Percentiles rank a stretch among this genome's conserved stretches.
Conservation (phyloP, 2,329 filamentous ascomycete species). For the Neofusicoccum sp. region DNA sequence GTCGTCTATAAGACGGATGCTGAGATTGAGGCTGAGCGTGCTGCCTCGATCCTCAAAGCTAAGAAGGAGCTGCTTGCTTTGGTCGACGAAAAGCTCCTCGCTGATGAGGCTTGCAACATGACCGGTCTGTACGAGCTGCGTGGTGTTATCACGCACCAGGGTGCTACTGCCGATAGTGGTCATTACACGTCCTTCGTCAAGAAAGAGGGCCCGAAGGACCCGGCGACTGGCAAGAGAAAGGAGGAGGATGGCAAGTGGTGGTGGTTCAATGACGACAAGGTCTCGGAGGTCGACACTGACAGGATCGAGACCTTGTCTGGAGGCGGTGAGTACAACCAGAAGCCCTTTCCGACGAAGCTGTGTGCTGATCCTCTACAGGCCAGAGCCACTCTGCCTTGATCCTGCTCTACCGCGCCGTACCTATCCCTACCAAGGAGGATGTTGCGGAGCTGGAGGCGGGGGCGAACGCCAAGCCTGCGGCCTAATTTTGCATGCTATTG, state of each 20-base stretch:
- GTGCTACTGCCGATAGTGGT: slow-evolving; percentile 92
- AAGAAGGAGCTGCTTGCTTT: slow-evolving; percentile 86
- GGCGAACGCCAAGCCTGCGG: background rate
- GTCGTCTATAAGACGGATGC: slow-evolving; percentile 89
- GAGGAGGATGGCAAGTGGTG: slow-evolving; percentile 96
- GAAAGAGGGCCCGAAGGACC: slow-evolving; percentile 73
- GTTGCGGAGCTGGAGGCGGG: slow-evolving; percentile 2
- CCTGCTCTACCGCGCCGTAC: slow-evolving; percentile 72
- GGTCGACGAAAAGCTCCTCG: slow-evolving; percentile 69
- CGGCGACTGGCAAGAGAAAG: slow-evolving; percentile 71
- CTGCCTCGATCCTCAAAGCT: slow-evolving; percentile 68
- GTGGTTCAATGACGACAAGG: slow-evolving; percentile 99
- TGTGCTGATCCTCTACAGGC: slow-evolving; percentile 36
- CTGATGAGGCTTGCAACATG: slow-evolving; percentile 83
- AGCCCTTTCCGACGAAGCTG: background rate
- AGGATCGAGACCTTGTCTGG: slow-evolving; percentile 89
- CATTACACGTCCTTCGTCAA: slow-evolving; percentile 99
- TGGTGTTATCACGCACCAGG: slow-evolving; percentile 93
- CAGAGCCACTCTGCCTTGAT: slow-evolving; percentile 83
- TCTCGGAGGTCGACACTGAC: slow-evolving; percentile 84
- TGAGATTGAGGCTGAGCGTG: slow-evolving; percentile 83
- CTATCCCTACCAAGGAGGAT: slow-evolving; percentile 29
- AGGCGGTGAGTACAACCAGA: slow-evolving; percentile 64
- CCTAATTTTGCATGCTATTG: background rate
- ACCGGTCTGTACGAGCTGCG: slow-evolving; percentile 94